These are phyloP conservation scores for Salicornia ramosissima DNA, from an alignment of 148 eudicot species.

Conservation along the genomic window DNA sequence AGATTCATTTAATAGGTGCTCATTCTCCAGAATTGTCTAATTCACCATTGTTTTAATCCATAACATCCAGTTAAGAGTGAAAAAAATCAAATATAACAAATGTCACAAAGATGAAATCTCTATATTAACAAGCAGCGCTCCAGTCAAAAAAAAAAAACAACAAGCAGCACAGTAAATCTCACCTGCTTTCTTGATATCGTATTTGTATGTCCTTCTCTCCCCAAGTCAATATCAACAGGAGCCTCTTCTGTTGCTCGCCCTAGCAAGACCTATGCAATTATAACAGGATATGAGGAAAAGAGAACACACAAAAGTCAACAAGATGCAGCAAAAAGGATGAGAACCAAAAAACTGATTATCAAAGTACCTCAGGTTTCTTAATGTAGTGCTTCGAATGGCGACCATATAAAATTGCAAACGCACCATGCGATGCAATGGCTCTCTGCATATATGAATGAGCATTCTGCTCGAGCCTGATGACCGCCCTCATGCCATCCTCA, in stretches of 20 bases:
- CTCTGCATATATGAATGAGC: conserved; percentile 48
- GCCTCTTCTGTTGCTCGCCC: conserved; percentile 80
- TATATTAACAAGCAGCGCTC: neutral
- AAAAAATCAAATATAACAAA: neutral
- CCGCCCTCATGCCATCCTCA: conserved; percentile 42
- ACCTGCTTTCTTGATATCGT: conserved; percentile 95
- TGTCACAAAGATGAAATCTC: neutral
- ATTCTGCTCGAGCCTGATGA: conserved; percentile 60
- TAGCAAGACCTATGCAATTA: conserved; percentile 56
- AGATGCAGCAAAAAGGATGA: neutral
- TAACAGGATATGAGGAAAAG: neutral
- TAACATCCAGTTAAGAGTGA: neutral
- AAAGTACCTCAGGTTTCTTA: conserved; percentile 59
- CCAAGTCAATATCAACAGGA: conserved; percentile 73
- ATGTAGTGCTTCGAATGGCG: conserved; percentile 50
- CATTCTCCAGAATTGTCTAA: neutral
- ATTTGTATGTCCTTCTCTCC: conserved; percentile 74
- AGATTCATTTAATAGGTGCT: neutral
- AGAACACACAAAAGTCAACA: neutral
- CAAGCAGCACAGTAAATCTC: neutral
- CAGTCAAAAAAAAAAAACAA: too few species aligned
- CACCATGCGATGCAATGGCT: conserved; percentile 51
- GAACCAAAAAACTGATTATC: neutral
- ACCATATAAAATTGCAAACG: conserved; percentile 60
- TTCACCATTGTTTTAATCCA: neutral